Evolutionary conservation across 192 early-diverging fungal species (phyloP).

Genomic region (Umbelopsis sp.): DNA sequence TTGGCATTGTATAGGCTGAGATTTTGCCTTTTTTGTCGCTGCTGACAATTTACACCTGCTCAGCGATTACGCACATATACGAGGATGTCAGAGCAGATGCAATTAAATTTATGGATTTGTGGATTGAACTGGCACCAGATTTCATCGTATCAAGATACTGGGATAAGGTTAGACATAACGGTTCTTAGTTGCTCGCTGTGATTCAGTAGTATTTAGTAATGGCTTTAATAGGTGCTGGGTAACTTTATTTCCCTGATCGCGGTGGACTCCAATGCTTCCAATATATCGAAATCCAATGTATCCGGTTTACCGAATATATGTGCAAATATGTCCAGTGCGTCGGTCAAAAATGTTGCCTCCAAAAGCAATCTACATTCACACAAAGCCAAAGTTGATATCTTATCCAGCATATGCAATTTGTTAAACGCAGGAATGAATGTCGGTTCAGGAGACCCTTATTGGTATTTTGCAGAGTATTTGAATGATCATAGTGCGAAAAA

Average conservation of each 20-base stretch:
- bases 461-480: conserved; percentile 56
- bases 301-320: neutral
- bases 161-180: conserved; percentile 56
- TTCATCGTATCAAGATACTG: conserved; percentile 65
- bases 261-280: conserved; percentile 54
- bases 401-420: conserved; percentile 61
- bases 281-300: conserved; percentile 25
- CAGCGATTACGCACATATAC: conserved; percentile 87
- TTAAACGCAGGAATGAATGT: conserved; percentile 55
- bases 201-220: neutral
- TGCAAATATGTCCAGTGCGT: conserved; percentile 6
- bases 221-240: conserved; percentile 51
- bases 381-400: conserved; percentile 56
- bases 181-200: neutral
- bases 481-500: conserved; percentile 45
- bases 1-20: conserved; percentile 36
- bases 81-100: conserved; percentile 86
- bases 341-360: conserved; percentile 34
- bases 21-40: conserved; percentile 80
- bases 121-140: conserved; percentile 65
- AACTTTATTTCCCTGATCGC: conserved; percentile 66
- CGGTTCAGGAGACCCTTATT: conserved; percentile 47
- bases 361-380: conserved; percentile 35
- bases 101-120: conserved; percentile 75
- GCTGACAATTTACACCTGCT: conserved; percentile 78